Base-by-base conservation (phyloP, 108 stramenopile species). In the Cyclotella kingstonii region DNA sequence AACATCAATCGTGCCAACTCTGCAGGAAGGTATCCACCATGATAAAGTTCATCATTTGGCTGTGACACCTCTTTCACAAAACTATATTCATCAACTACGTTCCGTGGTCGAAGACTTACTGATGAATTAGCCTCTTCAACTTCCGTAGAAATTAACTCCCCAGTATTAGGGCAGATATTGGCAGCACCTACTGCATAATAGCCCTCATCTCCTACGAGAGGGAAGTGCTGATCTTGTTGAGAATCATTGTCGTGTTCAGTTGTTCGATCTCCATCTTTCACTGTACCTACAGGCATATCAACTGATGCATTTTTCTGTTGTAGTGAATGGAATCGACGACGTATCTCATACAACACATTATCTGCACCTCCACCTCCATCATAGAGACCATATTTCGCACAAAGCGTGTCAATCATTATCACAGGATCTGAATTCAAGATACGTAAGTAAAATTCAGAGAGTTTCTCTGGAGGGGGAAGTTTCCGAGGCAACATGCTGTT, bases 271-370 rank as follows among this genome's bases (percentile, higher is more conserved):
- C 33, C 42, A 29, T 74, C 68, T 31, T 56, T 48, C 7, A 55
- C 62, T n/a, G 33, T 58, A 21, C 12, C 52, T 27, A 60, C 63
- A n/a, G 47, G 42, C 69, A 73, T 77, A 30, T 64, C 66, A 54
- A 69, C 81, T 12, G 71, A 70, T 15, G 80, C 78, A 56, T 47
- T 53, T 17, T 61, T 38, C 35, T 66, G 63, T 46, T 74, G 63
- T 36, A 91, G 51, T 12, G 86, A 85, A 68, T 87, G 91, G 60
- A 89, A 93, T 34, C 85, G 75, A 15, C 91, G 83, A 40, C 87
- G 81, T 26, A 93, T 79, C 61, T 93, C 91, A 49, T 84, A 93
- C 54, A 78, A 49, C 12, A 54, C 64, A 55, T 66, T 74, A 31
- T 66, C 73, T 12, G 50, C 63, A 40, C 42, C 53, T 12, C 29